Evolutionary conservation across 108 stramenopile genomes (phyloP).

Genomic region (Discostella pseudostelligera): DNA sequence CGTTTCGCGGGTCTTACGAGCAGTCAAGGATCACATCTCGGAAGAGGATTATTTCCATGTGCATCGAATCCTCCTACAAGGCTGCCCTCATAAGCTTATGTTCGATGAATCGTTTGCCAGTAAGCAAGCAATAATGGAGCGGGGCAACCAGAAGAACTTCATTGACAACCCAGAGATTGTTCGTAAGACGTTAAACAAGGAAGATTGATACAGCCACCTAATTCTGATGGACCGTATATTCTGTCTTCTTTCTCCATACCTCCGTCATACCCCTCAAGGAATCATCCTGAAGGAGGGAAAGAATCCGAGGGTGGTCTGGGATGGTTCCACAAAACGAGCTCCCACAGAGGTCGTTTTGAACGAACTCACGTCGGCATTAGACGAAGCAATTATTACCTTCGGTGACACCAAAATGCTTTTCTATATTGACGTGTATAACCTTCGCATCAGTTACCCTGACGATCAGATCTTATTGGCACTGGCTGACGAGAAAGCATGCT

Average conservation of each 20-base stretch:
- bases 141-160: background rate
- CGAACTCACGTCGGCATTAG: background rate
- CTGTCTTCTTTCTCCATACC: background rate
- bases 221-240: background rate
- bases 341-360: background rate
- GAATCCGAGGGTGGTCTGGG: background rate
- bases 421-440: conserved; percentile 2
- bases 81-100: background rate
- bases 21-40: background rate
- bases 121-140: conserved; percentile 1
- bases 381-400: background rate
- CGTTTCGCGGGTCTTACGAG: background rate
- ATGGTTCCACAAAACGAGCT: background rate
- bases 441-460: background rate
- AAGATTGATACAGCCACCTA: conserved; percentile 4
- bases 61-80: background rate
- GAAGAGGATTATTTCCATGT: background rate
- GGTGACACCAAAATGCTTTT: background rate
- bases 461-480: background rate
- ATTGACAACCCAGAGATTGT: background rate
- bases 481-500: background rate
- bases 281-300: background rate
- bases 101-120: background rate
- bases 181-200: background rate
- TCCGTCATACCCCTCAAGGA: background rate